Evolutionary conservation across 1,284 basidiomycete genomes (phyloP).

Genomic region (Ceratorhiza oryzae-sativae): DNA sequence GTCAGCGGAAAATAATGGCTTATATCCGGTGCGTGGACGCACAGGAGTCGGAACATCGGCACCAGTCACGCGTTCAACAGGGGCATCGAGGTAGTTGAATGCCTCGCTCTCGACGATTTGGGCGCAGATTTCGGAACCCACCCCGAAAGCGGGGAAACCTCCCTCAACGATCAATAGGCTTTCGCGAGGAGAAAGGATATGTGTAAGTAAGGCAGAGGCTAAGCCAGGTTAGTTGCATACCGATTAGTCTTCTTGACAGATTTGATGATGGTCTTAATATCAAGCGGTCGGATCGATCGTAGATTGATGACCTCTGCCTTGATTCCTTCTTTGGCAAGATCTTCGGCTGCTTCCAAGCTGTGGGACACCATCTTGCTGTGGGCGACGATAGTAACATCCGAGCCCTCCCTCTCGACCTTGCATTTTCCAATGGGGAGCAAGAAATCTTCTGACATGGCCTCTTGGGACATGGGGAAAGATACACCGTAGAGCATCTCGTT

Average conservation of each 20-base stretch:
- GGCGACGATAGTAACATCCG: slow-evolving; percentile 94
- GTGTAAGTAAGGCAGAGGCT: slow-evolving; percentile 1
- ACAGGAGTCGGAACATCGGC: slow-evolving; percentile 96
- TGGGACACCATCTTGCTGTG: slow-evolving; percentile 97
- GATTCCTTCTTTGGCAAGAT: slow-evolving; percentile 94
- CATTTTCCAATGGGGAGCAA: slow-evolving; percentile 96
- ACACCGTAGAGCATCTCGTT: slow-evolving; percentile 99
- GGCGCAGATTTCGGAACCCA: slow-evolving; percentile 97
- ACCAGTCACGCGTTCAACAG: slow-evolving; percentile 96
- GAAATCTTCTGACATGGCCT: slow-evolving; percentile 96
- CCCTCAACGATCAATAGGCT: slow-evolving; percentile 95
- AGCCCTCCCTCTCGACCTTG: slow-evolving; percentile 93
- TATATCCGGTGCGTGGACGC: slow-evolving; percentile 51
- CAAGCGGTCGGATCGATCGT: slow-evolving; percentile 91
- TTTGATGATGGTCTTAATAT: slow-evolving; percentile 94
- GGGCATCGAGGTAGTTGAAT: slow-evolving; percentile 96
- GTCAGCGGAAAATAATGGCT: slow-evolving; percentile 34
- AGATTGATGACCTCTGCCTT: slow-evolving; percentile 99
- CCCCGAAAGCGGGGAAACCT: slow-evolving; percentile 98
- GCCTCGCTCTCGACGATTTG: slow-evolving; percentile 96
- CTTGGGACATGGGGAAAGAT: slow-evolving; percentile 93
- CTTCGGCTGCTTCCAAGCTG: slow-evolving; percentile 91
- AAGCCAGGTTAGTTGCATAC: slow-evolving; percentile 52
- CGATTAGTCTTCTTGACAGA: slow-evolving; percentile 99
- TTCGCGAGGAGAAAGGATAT: slow-evolving; percentile 1